These are phyloP conservation scores for Chalara sp. DNA, from an alignment of 2,329 filamentous ascomycete species.

Conservation along the genomic window DNA sequence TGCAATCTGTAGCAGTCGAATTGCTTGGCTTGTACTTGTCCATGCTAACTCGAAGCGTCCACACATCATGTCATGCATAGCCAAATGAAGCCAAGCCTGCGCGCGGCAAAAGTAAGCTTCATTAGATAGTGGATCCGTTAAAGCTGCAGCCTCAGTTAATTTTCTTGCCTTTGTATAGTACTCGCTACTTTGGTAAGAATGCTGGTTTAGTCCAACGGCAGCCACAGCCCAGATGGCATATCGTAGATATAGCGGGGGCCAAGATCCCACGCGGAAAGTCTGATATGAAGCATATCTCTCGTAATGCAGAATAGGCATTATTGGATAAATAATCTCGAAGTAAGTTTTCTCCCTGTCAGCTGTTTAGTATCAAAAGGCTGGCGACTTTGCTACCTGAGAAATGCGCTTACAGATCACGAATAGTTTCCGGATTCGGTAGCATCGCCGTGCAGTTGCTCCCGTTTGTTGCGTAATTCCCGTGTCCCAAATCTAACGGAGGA, in stretches of 20 bases:
- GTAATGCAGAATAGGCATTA: too few species aligned
- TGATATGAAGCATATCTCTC: too few species aligned
- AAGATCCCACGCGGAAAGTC: too few species aligned
- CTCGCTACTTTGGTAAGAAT: not conserved
- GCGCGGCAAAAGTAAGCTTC: not conserved
- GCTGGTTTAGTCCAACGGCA: not conserved
- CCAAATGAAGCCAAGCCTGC: not conserved
- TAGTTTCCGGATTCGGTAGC: too few species aligned
- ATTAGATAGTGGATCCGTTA: not conserved
- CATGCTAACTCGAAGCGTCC: not conserved
- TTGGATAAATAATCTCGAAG: too few species aligned
- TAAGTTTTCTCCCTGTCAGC: too few species aligned
- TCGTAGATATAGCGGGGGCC: slow-evolving; percentile 1
- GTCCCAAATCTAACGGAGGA: too few species aligned
- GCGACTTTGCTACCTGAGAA: too few species aligned
- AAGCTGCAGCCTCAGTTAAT: not conserved
- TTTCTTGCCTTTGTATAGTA: not conserved
- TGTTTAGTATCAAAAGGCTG: too few species aligned
- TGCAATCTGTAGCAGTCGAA: not conserved
- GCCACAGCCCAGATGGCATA: slow-evolving; percentile 1
- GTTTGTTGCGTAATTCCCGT: too few species aligned
- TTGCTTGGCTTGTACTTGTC: not conserved
- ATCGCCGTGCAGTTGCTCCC: too few species aligned
- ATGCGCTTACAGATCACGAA: too few species aligned
- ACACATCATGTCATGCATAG: not conserved